Percentiles rank a stretch among this genome's conserved stretches.
Conservation (phyloP, 2,329 filamentous ascomycete species). For the Verticillium alfalfae region DNA sequence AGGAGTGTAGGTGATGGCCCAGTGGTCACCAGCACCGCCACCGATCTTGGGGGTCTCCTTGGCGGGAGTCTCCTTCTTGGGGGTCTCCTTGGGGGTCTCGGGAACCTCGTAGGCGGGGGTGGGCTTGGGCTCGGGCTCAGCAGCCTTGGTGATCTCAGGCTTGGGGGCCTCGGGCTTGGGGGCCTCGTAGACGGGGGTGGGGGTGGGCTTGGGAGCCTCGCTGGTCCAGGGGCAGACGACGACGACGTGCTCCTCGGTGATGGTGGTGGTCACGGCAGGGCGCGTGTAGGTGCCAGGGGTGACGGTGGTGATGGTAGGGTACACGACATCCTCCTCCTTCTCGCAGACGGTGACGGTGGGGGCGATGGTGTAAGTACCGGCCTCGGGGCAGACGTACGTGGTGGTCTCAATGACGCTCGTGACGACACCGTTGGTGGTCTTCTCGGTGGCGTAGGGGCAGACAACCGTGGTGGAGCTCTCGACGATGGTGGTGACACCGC, state of each 20-base stretch:
- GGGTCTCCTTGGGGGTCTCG: conserved; percentile 4
- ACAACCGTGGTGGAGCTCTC: conserved; percentile 60
- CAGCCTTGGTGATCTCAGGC: conserved; percentile 10
- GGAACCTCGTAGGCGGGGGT: conserved; percentile 2
- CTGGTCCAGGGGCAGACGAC: conserved; percentile 65
- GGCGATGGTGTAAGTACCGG: conserved; percentile 72
- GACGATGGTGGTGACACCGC: conserved; percentile 69
- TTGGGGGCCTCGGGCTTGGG: conserved; percentile 15
- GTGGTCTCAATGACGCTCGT: conserved; percentile 66
- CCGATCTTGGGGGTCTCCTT: conserved; percentile 24
- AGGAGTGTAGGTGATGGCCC: conserved; percentile 77
- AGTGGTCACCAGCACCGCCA: conserved; percentile 47
- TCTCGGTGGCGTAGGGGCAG: conserved; percentile 64
- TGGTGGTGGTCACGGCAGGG: conserved; percentile 59
- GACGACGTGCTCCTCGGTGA: conserved; percentile 63
- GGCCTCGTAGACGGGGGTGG: conserved; percentile 12
- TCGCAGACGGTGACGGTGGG: conserved; percentile 57
- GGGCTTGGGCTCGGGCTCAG: conserved; percentile 17
- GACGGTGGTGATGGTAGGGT: conserved; percentile 61
- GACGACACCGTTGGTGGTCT: conserved; percentile 51
- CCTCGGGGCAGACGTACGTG: conserved; percentile 66
- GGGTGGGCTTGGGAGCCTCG: conserved; percentile 16
- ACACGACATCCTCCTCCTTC: conserved; percentile 51
- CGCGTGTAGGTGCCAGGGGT: conserved; percentile 69
- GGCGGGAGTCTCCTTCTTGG: conserved; percentile 17